These are phyloP conservation scores for Raphidocelis subcapitata DNA, from an alignment of 139 green algal genomes.

Conservation along the genomic window DNA sequence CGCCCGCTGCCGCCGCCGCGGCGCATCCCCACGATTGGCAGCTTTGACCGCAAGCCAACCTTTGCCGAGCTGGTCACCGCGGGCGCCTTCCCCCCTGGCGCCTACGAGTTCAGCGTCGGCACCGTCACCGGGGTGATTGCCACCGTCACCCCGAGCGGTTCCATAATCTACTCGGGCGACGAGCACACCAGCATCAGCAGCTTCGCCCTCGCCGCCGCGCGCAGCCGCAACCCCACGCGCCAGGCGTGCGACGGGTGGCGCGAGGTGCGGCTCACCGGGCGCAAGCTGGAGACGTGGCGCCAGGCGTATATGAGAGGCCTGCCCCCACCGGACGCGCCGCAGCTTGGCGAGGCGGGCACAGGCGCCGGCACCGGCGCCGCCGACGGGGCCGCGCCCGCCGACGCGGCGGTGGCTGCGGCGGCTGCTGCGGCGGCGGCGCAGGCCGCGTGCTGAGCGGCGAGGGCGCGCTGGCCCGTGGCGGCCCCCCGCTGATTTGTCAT, in stretches of 20 bases:
- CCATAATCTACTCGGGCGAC: slow-evolving; percentile 42
- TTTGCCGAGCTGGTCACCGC: slow-evolving; percentile 48
- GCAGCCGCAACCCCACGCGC: slow-evolving; percentile 55
- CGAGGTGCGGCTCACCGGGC: slow-evolving; percentile 53
- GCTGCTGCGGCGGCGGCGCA: too few species aligned
- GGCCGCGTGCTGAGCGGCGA: too few species aligned
- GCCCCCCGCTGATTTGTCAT: too few species aligned
- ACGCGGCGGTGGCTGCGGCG: too few species aligned
- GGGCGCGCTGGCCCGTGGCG: too few species aligned
- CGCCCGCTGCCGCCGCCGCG: too few species aligned
- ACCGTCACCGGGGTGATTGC: slow-evolving; percentile 35
- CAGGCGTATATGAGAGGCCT: slow-evolving; percentile 14
- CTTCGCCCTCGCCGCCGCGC: slow-evolving; percentile 64
- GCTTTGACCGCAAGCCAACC: slow-evolving; percentile 40
- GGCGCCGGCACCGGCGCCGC: too few species aligned
- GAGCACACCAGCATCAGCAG: slow-evolving; percentile 62
- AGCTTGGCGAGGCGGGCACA: too few species aligned
- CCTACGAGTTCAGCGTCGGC: slow-evolving; percentile 48
- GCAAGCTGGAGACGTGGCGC: slow-evolving; percentile 49
- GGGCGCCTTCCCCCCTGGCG: slow-evolving; percentile 42
- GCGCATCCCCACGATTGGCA: too few species aligned
- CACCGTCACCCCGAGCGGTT: slow-evolving; percentile 32
- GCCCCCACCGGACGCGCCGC: slow-evolving; percentile 4
- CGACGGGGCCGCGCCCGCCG: too few species aligned
- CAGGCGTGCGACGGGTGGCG: slow-evolving; percentile 67